Conservation (phyloP, 352 stramenopile genomes). For the Pythium grandisporangium region DNA sequence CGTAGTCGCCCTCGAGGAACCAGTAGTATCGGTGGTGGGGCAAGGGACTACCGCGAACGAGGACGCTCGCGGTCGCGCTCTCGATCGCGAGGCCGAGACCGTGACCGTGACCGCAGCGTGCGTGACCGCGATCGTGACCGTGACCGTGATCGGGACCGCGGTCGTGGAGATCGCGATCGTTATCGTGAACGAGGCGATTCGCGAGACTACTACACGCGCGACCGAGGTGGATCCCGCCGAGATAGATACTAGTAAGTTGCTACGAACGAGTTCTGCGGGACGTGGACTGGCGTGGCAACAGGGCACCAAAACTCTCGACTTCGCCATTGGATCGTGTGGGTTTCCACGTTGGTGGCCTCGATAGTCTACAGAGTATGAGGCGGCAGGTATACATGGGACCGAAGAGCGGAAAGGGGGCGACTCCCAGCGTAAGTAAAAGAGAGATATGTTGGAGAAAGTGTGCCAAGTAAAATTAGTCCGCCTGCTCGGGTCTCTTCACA, state of each 20-base stretch:
- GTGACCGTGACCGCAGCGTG: slow-evolving; percentile 21
- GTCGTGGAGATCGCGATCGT: slow-evolving; percentile 13
- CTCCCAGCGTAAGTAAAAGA: too few species aligned
- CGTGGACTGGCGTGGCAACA: too few species aligned
- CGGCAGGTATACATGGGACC: too few species aligned
- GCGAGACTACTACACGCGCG: slow-evolving; percentile 22
- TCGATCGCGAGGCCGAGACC: slow-evolving; percentile 25
- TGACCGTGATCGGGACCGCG: slow-evolving; percentile 23
- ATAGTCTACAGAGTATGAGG: too few species aligned
- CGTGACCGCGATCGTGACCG: slow-evolving; percentile 14
- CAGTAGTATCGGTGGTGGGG: slow-evolving; percentile 5
- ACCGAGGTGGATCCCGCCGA: slow-evolving; percentile 3
- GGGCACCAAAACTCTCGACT: too few species aligned
- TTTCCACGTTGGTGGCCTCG: too few species aligned
- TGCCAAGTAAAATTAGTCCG: too few species aligned
- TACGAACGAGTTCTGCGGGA: too few species aligned
- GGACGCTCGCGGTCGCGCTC: slow-evolving; percentile 25
- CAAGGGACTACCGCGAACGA: slow-evolving; percentile 8
- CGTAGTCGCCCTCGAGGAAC: slow-evolving; percentile 15
- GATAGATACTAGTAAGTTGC: slow-evolving; percentile 16
- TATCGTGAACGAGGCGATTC: slow-evolving; percentile 36
- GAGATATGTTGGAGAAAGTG: too few species aligned
- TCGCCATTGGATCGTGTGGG: too few species aligned
- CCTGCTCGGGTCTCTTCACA: too few species aligned
- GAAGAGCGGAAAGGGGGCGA: too few species aligned